Evolutionary conservation across 345 rosid species (phyloP), one percentile per base, ranked within the genome.

Genomic region (Sonneratia caseolaris): DNA sequence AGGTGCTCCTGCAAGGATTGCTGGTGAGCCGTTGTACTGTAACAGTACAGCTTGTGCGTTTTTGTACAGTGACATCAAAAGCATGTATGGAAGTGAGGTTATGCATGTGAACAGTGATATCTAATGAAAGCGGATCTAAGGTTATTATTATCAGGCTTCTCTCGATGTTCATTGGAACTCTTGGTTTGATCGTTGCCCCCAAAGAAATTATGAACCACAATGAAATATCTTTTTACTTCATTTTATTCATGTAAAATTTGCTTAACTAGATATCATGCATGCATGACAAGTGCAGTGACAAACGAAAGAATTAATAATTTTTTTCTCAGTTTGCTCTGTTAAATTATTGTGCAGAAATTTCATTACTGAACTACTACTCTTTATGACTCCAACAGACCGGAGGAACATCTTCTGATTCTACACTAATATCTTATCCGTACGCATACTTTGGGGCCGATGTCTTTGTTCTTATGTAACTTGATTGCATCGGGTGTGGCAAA

Each of bases 1-100:
- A 72, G 74, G 53, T 91, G 97, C 79, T 89, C 97, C 15, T 89
- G 97, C 76, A 84, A 82, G 40, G 97, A 88, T 77, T 82, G 75
- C 73, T 91, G 97, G 97, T 90, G 74, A 68, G 16, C 53, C 37
- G 24, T 68, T 68, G 18, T 22, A 42, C 16, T 45, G 53, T 68
- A 68, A 2, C 37, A 12, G 55, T 3, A 68, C 7, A 11, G n/a
- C 21, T 32, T 7, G 18, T n/a, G 27, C 6, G 32, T 18, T 67
- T 21, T 40, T 24, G 14, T 0, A 22, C 38, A 19, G 45, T 19
- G 4, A 37, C n/a, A 21, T 19, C 19, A 37, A 6, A 36, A 37
- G 0, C 35, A 66, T 53, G 59, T 53, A 53, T 19, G 4, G 18
- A 53, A 18, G n/a, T 18, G 7, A 53, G 22, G 59, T 18, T 53